phyloP scores from a whole-genome alignment of 2,329 filamentous ascomycete genomes.

The Penicillium crustosum region DNA sequence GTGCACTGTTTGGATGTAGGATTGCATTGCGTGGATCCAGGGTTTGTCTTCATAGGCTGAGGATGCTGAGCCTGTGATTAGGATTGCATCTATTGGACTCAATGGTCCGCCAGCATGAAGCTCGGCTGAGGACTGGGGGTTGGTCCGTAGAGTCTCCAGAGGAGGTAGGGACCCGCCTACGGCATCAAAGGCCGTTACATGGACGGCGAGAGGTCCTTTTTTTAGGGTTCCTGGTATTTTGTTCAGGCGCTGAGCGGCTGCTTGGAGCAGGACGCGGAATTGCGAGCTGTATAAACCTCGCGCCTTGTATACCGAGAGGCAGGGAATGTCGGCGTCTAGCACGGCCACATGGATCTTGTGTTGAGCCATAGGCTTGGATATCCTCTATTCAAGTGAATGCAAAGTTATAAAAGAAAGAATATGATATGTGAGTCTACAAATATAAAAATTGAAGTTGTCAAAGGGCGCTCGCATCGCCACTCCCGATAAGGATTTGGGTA shows the following conservation, averaged over 20 bases:
- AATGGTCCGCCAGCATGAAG: slow-evolving; percentile 4
- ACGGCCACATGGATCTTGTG: slow-evolving; percentile 36
- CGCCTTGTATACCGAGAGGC: slow-evolving; percentile 31
- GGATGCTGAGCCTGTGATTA: slow-evolving; percentile 31
- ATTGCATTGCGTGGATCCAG: slow-evolving; percentile 28
- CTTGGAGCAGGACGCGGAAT: slow-evolving; percentile 34
- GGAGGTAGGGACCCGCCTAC: slow-evolving; percentile 33
- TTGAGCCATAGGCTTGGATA: slow-evolving; percentile 14
- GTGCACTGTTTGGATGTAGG: slow-evolving; percentile 28
- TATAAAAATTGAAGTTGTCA: neutral
- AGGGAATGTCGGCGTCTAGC: slow-evolving; percentile 40
- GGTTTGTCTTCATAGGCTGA: slow-evolving; percentile 26
- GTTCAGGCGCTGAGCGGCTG: slow-evolving; percentile 32
- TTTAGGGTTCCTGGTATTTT: slow-evolving; percentile 6
- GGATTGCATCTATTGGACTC: slow-evolving; percentile 29
- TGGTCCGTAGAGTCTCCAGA: slow-evolving; percentile 24
- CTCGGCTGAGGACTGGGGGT: slow-evolving; percentile 8
- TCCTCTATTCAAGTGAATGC: neutral
- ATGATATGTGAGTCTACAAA: neutral
- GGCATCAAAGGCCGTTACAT: slow-evolving; percentile 36
- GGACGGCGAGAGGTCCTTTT: slow-evolving; percentile 20
- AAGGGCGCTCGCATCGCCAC: slow-evolving; percentile 18
- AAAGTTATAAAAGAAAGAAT: neutral
- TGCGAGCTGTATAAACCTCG: slow-evolving; percentile 40
- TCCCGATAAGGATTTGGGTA: slow-evolving; percentile 23